Conservation (phyloP, 2,329 filamentous ascomycete genomes). For the Colletotrichum cuscutae region DNA sequence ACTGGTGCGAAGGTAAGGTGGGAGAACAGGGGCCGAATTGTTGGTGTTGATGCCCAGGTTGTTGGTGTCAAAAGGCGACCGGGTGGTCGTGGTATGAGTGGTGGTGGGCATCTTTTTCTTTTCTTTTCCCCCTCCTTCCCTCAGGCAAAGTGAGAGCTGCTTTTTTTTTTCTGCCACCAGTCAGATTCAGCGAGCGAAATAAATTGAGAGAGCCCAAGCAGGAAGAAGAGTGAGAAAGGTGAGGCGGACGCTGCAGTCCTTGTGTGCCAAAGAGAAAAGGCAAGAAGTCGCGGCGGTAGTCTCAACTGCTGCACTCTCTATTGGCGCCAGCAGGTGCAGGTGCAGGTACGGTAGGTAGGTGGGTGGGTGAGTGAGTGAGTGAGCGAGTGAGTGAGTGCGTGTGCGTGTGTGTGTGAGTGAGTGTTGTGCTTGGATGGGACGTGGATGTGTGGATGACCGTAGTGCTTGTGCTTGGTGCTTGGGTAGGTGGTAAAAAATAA, state of each 20-base stretch:
- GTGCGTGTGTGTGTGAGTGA: too few relatives aligned
- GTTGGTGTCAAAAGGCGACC: slow-evolving; percentile 8
- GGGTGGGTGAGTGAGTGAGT: not conserved
- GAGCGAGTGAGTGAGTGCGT: not conserved
- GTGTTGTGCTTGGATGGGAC: not conserved
- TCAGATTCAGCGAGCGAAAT: not conserved
- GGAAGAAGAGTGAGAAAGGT: not conserved
- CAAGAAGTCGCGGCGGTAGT: slow-evolving; percentile 7
- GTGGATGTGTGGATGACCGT: not conserved
- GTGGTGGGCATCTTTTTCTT: slow-evolving; percentile 17
- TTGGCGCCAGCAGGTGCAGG: slow-evolving; percentile 16
- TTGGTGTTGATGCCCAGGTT: slow-evolving; percentile 12
- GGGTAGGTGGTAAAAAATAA: not conserved
- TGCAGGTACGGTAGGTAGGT: not conserved
- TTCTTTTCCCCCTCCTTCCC: not conserved
- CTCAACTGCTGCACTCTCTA: slow-evolving; percentile 23
- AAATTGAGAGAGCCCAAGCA: not conserved
- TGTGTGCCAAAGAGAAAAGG: not conserved
- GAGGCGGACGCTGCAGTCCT: slow-evolving; percentile 2
- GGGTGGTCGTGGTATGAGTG: slow-evolving; percentile 15
- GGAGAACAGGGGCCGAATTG: slow-evolving; percentile 19
- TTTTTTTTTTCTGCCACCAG: not conserved
- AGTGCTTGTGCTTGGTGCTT: too few relatives aligned
- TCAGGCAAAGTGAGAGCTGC: not conserved
- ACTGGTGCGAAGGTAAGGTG: slow-evolving; percentile 17